These are phyloP conservation scores for Diplodia mutila DNA, from an alignment of 2,329 filamentous ascomycete species.

Conservation along the genomic window DNA sequence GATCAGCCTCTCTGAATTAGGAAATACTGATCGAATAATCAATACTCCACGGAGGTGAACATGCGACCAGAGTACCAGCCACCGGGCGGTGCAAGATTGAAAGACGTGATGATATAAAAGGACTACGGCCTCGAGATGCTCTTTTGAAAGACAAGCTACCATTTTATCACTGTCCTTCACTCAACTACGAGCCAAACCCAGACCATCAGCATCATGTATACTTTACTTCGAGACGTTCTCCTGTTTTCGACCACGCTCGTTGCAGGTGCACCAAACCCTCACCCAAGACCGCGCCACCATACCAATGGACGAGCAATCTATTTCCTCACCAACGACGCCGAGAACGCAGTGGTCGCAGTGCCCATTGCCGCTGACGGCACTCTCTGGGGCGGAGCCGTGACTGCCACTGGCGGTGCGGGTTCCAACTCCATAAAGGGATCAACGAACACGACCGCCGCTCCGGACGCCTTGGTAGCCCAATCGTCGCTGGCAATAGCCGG, in stretches of 20 bases:
- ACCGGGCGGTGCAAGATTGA: background rate
- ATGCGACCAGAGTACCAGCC: too few species aligned
- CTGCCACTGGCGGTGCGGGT: constrained; percentile 55
- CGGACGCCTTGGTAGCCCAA: constrained; percentile 59
- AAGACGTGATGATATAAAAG: background rate
- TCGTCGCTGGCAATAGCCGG: constrained; percentile 55
- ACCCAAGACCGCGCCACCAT: background rate
- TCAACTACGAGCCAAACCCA: too few species aligned
- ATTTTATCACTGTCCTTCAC: background rate
- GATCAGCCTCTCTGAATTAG: background rate
- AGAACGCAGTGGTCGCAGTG: constrained; percentile 57
- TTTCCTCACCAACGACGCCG: constrained; percentile 57
- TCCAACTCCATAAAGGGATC: constrained; percentile 45
- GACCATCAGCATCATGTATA: too few species aligned
- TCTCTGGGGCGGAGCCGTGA: constrained; percentile 49
- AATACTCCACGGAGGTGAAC: constrained; percentile 10
- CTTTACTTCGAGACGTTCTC: background rate
- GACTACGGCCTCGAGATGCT: too few species aligned
- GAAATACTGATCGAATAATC: background rate
- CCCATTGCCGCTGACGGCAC: constrained; percentile 53
- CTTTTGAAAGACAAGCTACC: too few species aligned
- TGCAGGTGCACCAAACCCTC: background rate
- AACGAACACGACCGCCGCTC: constrained; percentile 45
- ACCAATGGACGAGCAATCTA: constrained; percentile 55
- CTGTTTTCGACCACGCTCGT: background rate